Percentiles rank a stretch among this genome's conserved stretches.
phyloP scores from a whole-genome alignment of 2,329 filamentous ascomycete genomes.

The Fusarium bulbicola region DNA sequence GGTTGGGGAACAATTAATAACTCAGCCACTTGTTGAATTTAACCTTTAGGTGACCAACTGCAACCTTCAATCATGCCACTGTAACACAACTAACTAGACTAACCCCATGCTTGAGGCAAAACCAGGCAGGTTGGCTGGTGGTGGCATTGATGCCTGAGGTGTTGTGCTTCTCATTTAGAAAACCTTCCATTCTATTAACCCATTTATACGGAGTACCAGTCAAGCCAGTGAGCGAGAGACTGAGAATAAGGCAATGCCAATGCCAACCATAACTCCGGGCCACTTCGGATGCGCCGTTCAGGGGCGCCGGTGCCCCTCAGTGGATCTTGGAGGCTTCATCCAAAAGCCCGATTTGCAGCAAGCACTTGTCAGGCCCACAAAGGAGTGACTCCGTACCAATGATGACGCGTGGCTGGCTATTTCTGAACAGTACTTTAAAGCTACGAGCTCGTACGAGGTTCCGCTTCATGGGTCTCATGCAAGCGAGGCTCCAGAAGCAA shows the following conservation, averaged over 20 bases:
- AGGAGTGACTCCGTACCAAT: slow-evolving; percentile 34
- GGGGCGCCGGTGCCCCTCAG: slow-evolving; percentile 33
- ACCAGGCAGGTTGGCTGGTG: background rate
- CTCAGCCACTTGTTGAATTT: slow-evolving; percentile 1
- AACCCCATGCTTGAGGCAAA: background rate
- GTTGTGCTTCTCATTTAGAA: background rate
- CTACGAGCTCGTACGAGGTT: slow-evolving; percentile 18
- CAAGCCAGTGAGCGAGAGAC: background rate
- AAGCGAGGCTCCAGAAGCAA: background rate
- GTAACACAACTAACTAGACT: slow-evolving; percentile 7
- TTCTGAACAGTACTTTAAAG: slow-evolving; percentile 5
- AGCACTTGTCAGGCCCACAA: slow-evolving; percentile 5
- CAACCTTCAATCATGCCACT: slow-evolving; percentile 13
- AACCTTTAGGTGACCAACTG: slow-evolving; percentile 1
- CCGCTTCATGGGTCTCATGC: background rate
- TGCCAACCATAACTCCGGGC: slow-evolving; percentile 3
- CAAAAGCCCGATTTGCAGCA: slow-evolving; percentile 29
- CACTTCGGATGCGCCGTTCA: slow-evolving; percentile 42
- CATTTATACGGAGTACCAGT: background rate
- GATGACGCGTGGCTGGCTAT: slow-evolving; percentile 33
- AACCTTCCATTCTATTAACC: background rate
- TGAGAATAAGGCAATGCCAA: slow-evolving; percentile 12
- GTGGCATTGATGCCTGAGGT: background rate
- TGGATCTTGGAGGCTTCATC: slow-evolving; percentile 9
- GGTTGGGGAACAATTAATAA: background rate